phyloP scores from a whole-genome alignment of 306 rosid species.

The Pachyrhizus erosus region DNA sequence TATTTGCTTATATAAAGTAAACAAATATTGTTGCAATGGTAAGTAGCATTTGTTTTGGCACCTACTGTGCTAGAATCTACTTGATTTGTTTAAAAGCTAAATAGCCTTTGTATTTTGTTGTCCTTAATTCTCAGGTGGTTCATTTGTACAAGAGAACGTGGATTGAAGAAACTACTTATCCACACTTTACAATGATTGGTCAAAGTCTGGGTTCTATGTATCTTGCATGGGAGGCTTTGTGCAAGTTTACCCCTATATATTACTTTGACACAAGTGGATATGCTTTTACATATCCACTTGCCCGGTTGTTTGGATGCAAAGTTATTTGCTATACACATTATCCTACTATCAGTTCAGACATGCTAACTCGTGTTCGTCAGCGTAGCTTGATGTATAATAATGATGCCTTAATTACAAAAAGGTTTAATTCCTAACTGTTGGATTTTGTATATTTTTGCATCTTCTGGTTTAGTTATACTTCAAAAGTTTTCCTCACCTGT shows the following conservation, averaged over 20 bases:
- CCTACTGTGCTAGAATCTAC: not conserved
- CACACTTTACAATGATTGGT: slow-evolving; percentile 91
- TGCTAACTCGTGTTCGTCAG: slow-evolving; percentile 92
- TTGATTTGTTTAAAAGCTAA: slow-evolving; percentile 6
- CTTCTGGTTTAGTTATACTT: not conserved
- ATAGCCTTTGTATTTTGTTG: slow-evolving; percentile 17
- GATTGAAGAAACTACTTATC: slow-evolving; percentile 89
- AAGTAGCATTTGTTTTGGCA: slow-evolving; percentile 11
- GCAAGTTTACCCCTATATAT: slow-evolving; percentile 75
- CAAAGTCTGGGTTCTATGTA: slow-evolving; percentile 90
- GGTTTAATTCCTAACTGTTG: slow-evolving; percentile 53
- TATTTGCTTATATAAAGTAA: slow-evolving; percentile 27
- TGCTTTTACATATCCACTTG: slow-evolving; percentile 94
- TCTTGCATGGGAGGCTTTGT: slow-evolving; percentile 89
- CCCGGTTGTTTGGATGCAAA: slow-evolving; percentile 84
- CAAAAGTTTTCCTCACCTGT: not conserved
- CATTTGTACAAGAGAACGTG: slow-evolving; percentile 84
- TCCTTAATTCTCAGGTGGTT: slow-evolving; percentile 67
- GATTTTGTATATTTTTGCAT: slow-evolving; percentile 1
- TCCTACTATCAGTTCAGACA: slow-evolving; percentile 94
- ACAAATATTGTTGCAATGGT: slow-evolving; percentile 28
- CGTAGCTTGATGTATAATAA: slow-evolving; percentile 80
- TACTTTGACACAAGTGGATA: slow-evolving; percentile 90
- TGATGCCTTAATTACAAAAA: slow-evolving; percentile 64
- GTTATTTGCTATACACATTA: slow-evolving; percentile 92